These are phyloP conservation scores for Geotrichum reessii DNA, from an alignment of 1,139 yeast species.

Conservation along the genomic window DNA sequence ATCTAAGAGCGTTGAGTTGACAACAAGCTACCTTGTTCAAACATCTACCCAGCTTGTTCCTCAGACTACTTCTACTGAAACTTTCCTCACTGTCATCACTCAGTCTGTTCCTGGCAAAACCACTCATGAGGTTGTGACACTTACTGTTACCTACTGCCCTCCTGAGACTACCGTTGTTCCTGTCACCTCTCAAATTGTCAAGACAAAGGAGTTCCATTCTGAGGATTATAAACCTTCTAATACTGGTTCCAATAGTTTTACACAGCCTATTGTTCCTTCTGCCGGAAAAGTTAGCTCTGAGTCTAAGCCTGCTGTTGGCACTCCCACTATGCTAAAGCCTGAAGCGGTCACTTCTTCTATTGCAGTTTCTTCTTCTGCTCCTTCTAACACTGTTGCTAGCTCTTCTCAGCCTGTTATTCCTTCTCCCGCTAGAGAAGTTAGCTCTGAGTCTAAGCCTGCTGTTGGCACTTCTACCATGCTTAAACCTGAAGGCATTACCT, in stretches of 20 bases:
- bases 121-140: conserved; percentile 4
- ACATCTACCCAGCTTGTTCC: background rate
- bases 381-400: background rate
- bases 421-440: background rate
- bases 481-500: background rate
- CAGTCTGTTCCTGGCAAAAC: conserved; percentile 4
- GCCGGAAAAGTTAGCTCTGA: background rate
- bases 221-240: background rate
- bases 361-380: background rate
- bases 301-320: background rate
- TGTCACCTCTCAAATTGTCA: background rate
- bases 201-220: background rate
- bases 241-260: background rate
- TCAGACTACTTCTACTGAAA: conserved; percentile 7
- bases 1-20: background rate
- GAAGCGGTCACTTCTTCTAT: background rate
- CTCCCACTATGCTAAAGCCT: background rate
- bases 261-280: background rate
- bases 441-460: background rate
- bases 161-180: conserved; percentile 1
- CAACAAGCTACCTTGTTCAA: background rate
- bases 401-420: background rate
- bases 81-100: conserved; percentile 1
- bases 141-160: conserved; percentile 9
- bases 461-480: background rate